Evolutionary conservation across 192 early-diverging fungal species (phyloP).

Genomic region (Backusella sp.): DNA sequence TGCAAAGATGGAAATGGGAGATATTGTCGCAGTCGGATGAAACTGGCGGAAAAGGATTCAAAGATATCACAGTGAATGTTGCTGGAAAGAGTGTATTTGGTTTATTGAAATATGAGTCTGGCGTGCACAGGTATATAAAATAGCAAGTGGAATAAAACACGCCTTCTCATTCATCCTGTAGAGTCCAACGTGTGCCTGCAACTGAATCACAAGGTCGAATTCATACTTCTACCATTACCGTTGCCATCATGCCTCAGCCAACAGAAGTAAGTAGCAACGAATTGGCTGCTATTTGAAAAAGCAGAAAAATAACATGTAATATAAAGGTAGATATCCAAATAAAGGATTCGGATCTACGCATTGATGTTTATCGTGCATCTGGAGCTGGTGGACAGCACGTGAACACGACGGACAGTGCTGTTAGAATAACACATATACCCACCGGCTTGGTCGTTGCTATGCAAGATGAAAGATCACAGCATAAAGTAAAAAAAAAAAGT

Average conservation of each 20-base stretch:
- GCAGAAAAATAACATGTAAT: neutral
- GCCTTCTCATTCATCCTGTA: neutral
- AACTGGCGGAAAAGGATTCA: conserved; percentile 43
- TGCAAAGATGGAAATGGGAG: conserved; percentile 65
- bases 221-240: conserved; percentile 77
- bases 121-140: conserved; percentile 57
- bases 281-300: neutral
- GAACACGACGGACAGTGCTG: conserved; percentile 93
- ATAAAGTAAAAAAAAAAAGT: conserved; percentile 43
- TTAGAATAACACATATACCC: conserved; percentile 90
- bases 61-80: conserved; percentile 65
- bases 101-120: conserved; percentile 75
- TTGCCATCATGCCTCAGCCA: conserved; percentile 76
- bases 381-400: conserved; percentile 94
- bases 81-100: conserved; percentile 73
- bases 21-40: conserved; percentile 48
- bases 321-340: conserved; percentile 61
- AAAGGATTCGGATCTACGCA: conserved; percentile 61
- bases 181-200: conserved; percentile 80
- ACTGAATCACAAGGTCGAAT: conserved; percentile 77
- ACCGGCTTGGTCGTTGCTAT: conserved; percentile 84
- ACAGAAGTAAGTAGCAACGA: conserved; percentile 44
- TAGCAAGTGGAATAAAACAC: too few relatives aligned
- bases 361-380: conserved; percentile 74
- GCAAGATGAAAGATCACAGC: conserved; percentile 94